Evolutionary conservation across 345 rosid genomes (phyloP).

Genomic region (Alliaria petiolata): DNA sequence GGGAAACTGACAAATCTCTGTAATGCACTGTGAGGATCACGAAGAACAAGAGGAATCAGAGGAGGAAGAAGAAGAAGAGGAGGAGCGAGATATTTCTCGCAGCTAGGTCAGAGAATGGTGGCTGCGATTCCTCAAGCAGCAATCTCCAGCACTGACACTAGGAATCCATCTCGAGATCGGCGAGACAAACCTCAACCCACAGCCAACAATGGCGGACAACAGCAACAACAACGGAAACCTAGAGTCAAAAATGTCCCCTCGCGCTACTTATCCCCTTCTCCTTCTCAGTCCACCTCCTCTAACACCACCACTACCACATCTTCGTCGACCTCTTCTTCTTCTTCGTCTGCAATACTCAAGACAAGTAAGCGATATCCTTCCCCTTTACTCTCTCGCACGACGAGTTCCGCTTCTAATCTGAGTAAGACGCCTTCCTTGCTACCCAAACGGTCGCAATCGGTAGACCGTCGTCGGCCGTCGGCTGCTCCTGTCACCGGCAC

Average conservation of each 20-base stretch:
- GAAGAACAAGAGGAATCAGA: constrained; percentile 17
- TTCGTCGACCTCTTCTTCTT: constrained; percentile 24
- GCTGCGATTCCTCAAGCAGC: constrained; percentile 71
- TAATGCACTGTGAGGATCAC: constrained; percentile 44
- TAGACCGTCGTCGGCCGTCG: constrained; percentile 58
- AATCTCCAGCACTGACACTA: constrained; percentile 19
- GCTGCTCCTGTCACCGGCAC: constrained; percentile 36
- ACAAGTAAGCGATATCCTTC: constrained; percentile 52
- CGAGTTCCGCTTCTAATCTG: constrained; percentile 38
- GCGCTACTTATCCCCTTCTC: constrained; percentile 79
- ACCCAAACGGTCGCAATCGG: constrained; percentile 79
- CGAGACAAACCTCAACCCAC: constrained; percentile 17
- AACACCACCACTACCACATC: constrained; percentile 29
- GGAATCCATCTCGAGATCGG: constrained; percentile 26
- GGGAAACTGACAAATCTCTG: background rate
- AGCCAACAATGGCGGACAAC: constrained; percentile 31
- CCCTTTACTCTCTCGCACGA: constrained; percentile 56
- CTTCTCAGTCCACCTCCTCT: constrained; percentile 45
- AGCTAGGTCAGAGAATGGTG: constrained; percentile 52
- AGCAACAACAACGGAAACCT: constrained; percentile 47
- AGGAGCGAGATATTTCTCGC: background rate
- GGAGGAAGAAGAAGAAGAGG: constrained; percentile 26
- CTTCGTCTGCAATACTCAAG: constrained; percentile 26
- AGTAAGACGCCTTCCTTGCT: constrained; percentile 35
- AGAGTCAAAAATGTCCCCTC: constrained; percentile 64